phyloP scores from a whole-genome alignment of 2,329 filamentous ascomycete species.

The Aspergillus transmontanensis region DNA sequence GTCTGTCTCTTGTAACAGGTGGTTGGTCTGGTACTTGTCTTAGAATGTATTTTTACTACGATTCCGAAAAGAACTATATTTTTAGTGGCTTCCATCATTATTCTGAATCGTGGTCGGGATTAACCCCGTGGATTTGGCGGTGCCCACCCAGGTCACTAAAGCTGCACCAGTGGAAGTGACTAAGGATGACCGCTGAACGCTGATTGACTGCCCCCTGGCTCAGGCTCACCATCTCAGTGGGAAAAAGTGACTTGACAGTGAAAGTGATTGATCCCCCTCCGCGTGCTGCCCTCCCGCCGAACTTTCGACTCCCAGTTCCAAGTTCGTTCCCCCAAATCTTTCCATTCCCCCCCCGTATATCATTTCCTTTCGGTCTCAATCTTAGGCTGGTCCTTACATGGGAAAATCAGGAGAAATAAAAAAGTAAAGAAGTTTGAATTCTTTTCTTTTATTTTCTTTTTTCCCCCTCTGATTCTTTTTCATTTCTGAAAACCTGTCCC shows the following conservation, averaged over 20 bases:
- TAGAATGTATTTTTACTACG: background rate
- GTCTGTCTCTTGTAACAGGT: background rate
- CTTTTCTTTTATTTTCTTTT: background rate
- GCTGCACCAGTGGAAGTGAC: background rate
- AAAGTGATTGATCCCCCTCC: constrained; percentile 5
- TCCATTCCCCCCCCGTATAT: constrained; percentile 3
- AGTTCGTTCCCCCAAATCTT: background rate
- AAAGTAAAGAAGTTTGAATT: background rate
- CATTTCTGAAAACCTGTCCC: background rate
- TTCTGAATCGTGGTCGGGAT: background rate
- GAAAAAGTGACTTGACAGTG: background rate
- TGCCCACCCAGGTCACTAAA: background rate
- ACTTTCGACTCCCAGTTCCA: background rate
- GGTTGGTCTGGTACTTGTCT: background rate
- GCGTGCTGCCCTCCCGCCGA: constrained; percentile 4
- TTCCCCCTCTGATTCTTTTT: background rate
- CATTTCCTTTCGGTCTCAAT: constrained; percentile 12
- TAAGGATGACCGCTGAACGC: constrained; percentile 1
- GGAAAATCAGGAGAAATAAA: constrained; percentile 10
- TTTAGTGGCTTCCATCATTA: background rate
- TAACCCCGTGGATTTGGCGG: background rate
- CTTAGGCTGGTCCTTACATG: constrained; percentile 26
- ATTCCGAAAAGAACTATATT: background rate
- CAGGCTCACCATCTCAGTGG: constrained; percentile 5
- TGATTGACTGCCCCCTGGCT: constrained; percentile 10